phyloP scores from a whole-genome alignment of 1,139 yeast species.

The Protomyces pachydermus region DNA sequence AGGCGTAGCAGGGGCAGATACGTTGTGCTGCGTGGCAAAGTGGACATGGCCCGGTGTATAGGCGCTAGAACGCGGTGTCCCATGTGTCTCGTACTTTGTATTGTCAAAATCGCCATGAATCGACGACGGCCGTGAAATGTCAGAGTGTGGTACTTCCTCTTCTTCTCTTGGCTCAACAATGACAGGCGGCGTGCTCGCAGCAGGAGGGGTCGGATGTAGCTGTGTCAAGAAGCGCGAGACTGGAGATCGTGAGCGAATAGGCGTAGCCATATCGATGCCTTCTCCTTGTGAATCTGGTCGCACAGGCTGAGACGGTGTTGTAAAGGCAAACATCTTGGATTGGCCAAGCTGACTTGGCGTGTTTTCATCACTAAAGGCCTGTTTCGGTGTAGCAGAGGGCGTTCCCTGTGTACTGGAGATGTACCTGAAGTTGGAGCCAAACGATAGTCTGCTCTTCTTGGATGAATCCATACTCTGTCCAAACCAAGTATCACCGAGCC shows the following conservation, averaged over 20 bases:
- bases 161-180: neutral
- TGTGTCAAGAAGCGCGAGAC: slow-evolving; percentile 1
- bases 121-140: slow-evolving; percentile 11
- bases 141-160: neutral
- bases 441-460: slow-evolving; percentile 4
- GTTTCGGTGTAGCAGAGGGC: neutral
- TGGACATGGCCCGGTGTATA: slow-evolving; percentile 2
- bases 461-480: neutral
- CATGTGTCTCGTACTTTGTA: slow-evolving; percentile 6
- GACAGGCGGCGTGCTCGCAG: neutral
- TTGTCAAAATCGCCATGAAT: slow-evolving; percentile 6
- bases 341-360: neutral
- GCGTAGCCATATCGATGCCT: neutral
- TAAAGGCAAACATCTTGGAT: neutral
- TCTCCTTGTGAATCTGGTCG: neutral
- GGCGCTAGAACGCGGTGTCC: slow-evolving; percentile 14
- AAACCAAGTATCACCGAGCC: slow-evolving; percentile 18
- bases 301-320: neutral
- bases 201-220: neutral
- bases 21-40: neutral
- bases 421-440: slow-evolving; percentile 1
- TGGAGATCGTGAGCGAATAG: neutral
- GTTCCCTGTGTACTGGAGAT: neutral
- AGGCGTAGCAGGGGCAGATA: slow-evolving; percentile 18
- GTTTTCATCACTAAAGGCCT: neutral